Percentiles rank a stretch among this genome's conserved stretches.
Conservation (phyloP, 2,329 filamentous ascomycete genomes). For the Didymella pinodella region DNA sequence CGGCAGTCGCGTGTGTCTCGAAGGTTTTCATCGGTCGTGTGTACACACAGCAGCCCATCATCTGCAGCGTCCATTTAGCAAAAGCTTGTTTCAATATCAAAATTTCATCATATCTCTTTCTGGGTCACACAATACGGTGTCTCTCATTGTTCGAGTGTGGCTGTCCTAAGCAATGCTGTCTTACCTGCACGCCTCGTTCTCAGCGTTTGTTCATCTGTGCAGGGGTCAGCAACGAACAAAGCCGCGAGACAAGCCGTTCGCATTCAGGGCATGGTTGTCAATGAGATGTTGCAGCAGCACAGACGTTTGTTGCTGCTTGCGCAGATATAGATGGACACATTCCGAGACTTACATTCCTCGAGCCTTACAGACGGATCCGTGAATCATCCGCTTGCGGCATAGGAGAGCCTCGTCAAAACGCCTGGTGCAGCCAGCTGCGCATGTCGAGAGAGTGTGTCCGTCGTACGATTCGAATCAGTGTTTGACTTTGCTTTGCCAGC, state of each 20-base stretch:
- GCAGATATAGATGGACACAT: conserved; percentile 29
- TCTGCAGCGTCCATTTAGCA: conserved; percentile 19
- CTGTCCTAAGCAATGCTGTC: conserved; percentile 6
- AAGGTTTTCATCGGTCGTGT: conserved; percentile 1
- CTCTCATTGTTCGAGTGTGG: conserved; percentile 1
- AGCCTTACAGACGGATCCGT: conserved; percentile 20
- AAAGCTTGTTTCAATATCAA: conserved; percentile 10
- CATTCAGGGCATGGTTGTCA: conserved; percentile 32
- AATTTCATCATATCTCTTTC: conserved; percentile 1
- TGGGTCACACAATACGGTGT: not conserved
- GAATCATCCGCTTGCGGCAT: conserved; percentile 24
- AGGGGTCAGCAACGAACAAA: conserved; percentile 25
- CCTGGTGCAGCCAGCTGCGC: not conserved
- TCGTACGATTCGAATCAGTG: not conserved
- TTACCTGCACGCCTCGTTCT: conserved; percentile 13
- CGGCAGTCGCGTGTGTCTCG: conserved; percentile 4
- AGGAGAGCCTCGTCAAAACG: conserved; percentile 12
- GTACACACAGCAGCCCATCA: conserved; percentile 7
- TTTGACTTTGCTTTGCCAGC: not conserved
- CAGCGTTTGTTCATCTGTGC: conserved; percentile 11
- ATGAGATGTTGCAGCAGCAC: conserved; percentile 6
- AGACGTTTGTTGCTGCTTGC: conserved; percentile 22
- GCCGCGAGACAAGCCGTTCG: conserved; percentile 28
- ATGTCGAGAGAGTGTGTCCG: conserved; percentile 9
- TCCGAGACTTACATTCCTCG: conserved; percentile 33